Conservation (phyloP, 768 basidiomycete genomes). For the Boletus speciosus region DNA sequence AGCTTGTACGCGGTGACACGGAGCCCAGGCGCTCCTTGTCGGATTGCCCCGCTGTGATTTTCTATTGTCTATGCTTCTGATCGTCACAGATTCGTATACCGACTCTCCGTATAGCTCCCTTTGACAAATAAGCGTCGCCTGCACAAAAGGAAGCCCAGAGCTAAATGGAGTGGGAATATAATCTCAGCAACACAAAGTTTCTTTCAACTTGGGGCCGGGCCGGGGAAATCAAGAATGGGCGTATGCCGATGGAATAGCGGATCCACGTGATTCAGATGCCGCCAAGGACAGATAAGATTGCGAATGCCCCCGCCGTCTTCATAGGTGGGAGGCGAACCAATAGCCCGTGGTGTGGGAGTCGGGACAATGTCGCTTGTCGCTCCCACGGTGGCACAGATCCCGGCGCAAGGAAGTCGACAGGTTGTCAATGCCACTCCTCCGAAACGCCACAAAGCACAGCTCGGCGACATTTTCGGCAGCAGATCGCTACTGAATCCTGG, state of each 20-base stretch:
- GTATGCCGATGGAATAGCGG: neutral
- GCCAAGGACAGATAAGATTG: neutral
- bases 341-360: no score
- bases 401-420: conserved; percentile 23
- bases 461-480: neutral
- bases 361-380: neutral
- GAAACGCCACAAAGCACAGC: conserved; percentile 27
- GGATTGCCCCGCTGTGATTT: neutral
- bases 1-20: neutral
- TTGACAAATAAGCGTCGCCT: conserved; percentile 20
- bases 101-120: neutral
- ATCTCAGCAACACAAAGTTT: neutral
- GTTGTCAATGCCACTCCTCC: conserved; percentile 1
- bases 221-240: no score
- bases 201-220: no score
- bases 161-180: neutral
- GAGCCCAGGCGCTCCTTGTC: neutral
- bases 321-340: neutral
- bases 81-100: conserved; percentile 1
- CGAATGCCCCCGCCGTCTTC: no score
- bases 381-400: conserved; percentile 13
- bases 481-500: neutral
- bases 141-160: neutral
- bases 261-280: neutral
- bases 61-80: conserved; percentile 14